Evolutionary conservation across 176 grass and related monocot species (phyloP).

Genomic region (Oryza meyeriana): DNA sequence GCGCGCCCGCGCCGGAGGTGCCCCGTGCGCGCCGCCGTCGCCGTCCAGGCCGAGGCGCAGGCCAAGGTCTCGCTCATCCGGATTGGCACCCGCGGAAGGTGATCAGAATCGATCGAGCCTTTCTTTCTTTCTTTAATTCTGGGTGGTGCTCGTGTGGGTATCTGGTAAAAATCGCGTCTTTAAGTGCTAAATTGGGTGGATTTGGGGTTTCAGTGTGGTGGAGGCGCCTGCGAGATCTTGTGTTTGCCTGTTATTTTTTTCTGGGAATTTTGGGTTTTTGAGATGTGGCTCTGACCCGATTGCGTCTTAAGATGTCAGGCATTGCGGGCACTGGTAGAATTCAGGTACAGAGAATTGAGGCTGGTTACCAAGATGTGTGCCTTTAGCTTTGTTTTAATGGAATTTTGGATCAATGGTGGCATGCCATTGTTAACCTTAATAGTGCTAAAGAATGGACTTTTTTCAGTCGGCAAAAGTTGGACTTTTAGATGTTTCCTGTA

Average conservation of each 20-base stretch:
- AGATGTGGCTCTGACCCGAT: conserved; percentile 3
- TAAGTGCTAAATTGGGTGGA: neutral
- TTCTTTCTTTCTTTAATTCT: neutral
- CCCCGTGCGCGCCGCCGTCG: conserved; percentile 53
- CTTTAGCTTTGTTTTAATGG: conserved; percentile 20
- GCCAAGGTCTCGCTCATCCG: conserved; percentile 80
- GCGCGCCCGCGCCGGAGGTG: conserved; percentile 34
- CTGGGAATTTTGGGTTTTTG: neutral
- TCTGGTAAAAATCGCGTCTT: conserved; percentile 28
- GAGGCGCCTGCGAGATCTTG: neutral
- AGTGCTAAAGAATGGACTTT: neutral
- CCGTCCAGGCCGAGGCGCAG: conserved; percentile 69
- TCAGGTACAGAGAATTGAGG: neutral
- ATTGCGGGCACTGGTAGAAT: neutral
- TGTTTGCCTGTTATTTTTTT: neutral
- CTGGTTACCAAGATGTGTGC: neutral
- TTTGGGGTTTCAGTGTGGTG: conserved; percentile 6
- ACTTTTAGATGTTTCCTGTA: neutral
- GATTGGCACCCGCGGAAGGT: conserved; percentile 96
- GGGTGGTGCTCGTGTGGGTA: neutral
- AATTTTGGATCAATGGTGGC: conserved; percentile 15
- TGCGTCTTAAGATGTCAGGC: neutral
- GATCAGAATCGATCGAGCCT: conserved; percentile 26
- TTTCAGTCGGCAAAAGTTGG: neutral
- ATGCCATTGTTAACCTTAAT: conserved; percentile 28